A percentile compares a stretch with the other conserved stretches of the same genome.
These are phyloP conservation scores for Coprinopsis strossmayeri DNA, from an alignment of 768 basidiomycete genomes.

Conservation along the genomic window DNA sequence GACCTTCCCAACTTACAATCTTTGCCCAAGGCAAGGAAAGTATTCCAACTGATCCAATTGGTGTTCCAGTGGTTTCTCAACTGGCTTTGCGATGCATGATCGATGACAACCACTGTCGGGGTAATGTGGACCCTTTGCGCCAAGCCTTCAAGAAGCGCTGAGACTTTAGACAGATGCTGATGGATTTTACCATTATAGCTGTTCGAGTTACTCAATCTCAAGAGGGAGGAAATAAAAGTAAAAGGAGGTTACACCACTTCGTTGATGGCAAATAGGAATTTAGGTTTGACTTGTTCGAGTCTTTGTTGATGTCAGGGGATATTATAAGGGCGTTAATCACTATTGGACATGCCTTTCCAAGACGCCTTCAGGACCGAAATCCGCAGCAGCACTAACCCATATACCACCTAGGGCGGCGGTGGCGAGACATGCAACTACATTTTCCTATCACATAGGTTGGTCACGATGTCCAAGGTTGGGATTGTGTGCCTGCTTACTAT, in stretches of 20 bases:
- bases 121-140: conserved; percentile 24
- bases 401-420: conserved; percentile 70
- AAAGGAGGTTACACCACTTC: conserved; percentile 46
- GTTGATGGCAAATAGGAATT: conserved; percentile 67
- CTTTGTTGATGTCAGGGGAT: conserved; percentile 23
- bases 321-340: background rate
- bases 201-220: conserved; percentile 13
- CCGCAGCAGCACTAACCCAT: conserved; percentile 78
- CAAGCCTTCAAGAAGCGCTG: conserved; percentile 49
- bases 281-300: conserved; percentile 75
- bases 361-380: conserved; percentile 76
- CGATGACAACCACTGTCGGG: conserved; percentile 54
- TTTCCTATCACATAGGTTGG: conserved; percentile 41
- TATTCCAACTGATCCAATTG: conserved; percentile 50
- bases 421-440: conserved; percentile 60
- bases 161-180: conserved; percentile 57
- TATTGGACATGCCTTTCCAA: conserved; percentile 50
- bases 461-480: conserved; percentile 4
- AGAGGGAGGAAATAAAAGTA: conserved; percentile 4
- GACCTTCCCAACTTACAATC: conserved; percentile 39
- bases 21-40: conserved; percentile 43
- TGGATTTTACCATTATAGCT: conserved; percentile 73
- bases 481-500: conserved; percentile 41
- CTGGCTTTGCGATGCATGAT: conserved; percentile 30
- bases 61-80: conserved; percentile 32